Evolutionary conservation across 1,284 basidiomycete genomes (phyloP).

Genomic region (Naganishia cerealis): DNA sequence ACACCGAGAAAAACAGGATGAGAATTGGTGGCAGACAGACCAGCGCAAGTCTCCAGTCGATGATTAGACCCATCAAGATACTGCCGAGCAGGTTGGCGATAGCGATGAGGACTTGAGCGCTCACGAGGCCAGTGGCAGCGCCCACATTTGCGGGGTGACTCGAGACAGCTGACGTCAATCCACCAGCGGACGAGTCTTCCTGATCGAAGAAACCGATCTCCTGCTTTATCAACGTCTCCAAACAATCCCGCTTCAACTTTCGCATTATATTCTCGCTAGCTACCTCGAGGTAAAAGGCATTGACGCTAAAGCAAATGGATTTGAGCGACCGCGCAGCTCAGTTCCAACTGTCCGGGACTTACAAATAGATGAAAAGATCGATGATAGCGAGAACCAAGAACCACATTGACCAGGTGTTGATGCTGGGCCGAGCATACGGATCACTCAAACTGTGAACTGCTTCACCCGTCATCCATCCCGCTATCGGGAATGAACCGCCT

Average conservation of each 20-base stretch:
- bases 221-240: constrained; percentile 26
- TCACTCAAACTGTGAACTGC: constrained; percentile 41
- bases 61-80: constrained; percentile 50
- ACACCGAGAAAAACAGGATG: constrained; percentile 32
- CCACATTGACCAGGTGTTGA: constrained; percentile 44
- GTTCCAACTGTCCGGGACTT: neutral
- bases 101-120: constrained; percentile 49
- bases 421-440: constrained; percentile 30
- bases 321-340: neutral
- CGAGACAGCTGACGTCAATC: constrained; percentile 50
- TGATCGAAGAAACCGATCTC: constrained; percentile 32
- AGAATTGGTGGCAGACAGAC: constrained; percentile 49
- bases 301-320: constrained; percentile 12
- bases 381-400: constrained; percentile 45
- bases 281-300: constrained; percentile 44
- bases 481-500: constrained; percentile 52
- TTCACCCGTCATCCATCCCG: constrained; percentile 46
- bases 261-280: constrained; percentile 41
- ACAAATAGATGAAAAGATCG: constrained; percentile 28
- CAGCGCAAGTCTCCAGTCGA: constrained; percentile 51
- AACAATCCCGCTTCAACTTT: constrained; percentile 34
- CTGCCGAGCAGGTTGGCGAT: constrained; percentile 47
- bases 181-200: constrained; percentile 25
- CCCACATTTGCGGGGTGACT: constrained; percentile 51
- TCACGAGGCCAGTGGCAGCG: constrained; percentile 51